Base-by-base conservation (phyloP, 139 green algal species). In the Chlorella sorokiniana region DNA sequence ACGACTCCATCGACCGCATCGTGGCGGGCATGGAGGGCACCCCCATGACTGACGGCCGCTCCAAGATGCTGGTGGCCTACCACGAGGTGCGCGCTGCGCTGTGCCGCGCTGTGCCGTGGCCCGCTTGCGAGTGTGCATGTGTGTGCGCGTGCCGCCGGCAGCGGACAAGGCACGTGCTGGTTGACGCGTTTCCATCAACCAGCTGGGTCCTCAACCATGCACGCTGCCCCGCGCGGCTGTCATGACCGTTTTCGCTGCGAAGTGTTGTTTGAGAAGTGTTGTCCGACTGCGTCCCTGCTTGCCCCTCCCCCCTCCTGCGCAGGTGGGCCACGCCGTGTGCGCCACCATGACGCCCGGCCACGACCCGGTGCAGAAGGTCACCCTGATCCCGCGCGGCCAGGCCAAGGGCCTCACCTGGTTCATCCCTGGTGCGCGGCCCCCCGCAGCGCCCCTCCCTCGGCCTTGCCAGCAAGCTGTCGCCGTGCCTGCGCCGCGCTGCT, bases 321-420 rank as follows among this genome's bases (percentile, higher is more conserved):
- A 79, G 73, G 73, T 99, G 25, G 97, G 97, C 71, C 97, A 99
- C 76, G 97, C 97, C 68, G 91, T 99, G 54, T 99, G 97, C 86
- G 97, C 91, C 54, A 98, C 96, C 33, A 86, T 99, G 40, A 98
- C 92, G 7, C 87, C 94, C 31, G 97, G 97, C 67, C 97, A 99
- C 84, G 97, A 99, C 88, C 84, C 96, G 16, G 97, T 99, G 74
- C 97, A 99, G 92, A 99, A 99, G 93, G 96, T 99, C 2, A 99
- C 97, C 8, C 90, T 99, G 8, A 95, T 99, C 70, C 97, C 97
- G 7, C 91, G 97, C 76, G 97, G 97, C 37, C 97, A 99, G 91
- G 97, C 97, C 0, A 89, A 92, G 37, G 97, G 97, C 31, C 91
- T 99, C 16, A 99, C 97, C 29, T 99, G 97, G 97, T 99, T 99